phyloP scores from a whole-genome alignment of 169 alveolate genomes.

The Cytauxzoon felis region DNA sequence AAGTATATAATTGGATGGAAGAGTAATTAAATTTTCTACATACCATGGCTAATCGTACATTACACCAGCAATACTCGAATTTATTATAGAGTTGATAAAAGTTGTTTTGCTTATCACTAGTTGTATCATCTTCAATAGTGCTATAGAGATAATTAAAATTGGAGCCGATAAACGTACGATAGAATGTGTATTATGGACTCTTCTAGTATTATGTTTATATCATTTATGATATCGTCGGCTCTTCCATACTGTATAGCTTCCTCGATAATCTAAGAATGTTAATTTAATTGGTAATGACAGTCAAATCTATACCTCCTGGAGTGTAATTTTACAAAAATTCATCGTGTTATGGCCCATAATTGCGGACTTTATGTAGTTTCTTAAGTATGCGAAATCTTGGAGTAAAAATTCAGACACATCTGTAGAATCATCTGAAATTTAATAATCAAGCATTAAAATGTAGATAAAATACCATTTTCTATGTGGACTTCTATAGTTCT shows the following conservation, averaged over 20 bases:
- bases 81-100: background rate
- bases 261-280: too few species aligned
- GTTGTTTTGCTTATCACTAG: too few species aligned
- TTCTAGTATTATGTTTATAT: background rate
- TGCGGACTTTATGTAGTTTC: conserved; percentile 15
- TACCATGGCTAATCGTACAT: conserved; percentile 2
- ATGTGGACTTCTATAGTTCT: background rate
- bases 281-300: too few species aligned
- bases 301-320: conserved; percentile 34
- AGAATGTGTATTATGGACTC: too few species aligned
- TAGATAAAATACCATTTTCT: conserved; percentile 13
- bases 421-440: background rate
- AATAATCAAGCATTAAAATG: conserved; percentile 1
- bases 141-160: too few species aligned
- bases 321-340: conserved; percentile 2
- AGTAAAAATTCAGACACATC: background rate
- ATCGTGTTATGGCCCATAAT: background rate
- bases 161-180: too few species aligned
- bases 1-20: too few species aligned
- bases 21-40: too few species aligned
- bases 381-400: conserved; percentile 4
- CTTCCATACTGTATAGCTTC: too few species aligned
- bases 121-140: too few species aligned
- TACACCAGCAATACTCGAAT: conserved; percentile 15
- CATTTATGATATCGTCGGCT: conserved; percentile 1